Evolutionary conservation across 495 filamentous ascomycete species (phyloP), one percentile per base, ranked within the genome.

Genomic region (Articulospora tetracladia): DNA sequence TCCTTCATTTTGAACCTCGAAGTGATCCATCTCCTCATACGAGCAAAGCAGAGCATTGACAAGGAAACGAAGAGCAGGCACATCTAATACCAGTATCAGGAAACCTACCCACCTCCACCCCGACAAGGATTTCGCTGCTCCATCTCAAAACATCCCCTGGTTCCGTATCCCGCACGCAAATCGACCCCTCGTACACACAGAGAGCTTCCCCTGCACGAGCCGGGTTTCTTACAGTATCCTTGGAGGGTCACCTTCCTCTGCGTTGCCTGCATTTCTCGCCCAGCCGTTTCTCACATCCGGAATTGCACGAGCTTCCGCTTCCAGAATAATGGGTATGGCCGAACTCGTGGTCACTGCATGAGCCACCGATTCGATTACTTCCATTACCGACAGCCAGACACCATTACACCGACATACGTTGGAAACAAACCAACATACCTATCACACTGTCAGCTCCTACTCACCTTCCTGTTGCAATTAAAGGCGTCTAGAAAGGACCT

Each of bases 281-380:
- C 44, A 53, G 55, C 62, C 59, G 54, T 57, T 53, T 59, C 19
- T 22, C 32, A 41, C 59, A 58, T 39, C 52, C 53, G 60, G 30
- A 24, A 53, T 59, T 61, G 61, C 59, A 60, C 46, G 57, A 64
- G 56, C 58, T 64, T 55, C 61, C 56, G 55, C 58, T 62, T 64
- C 65, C 65, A 68, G 65, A 68, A 64, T 58, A 60, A 63, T 68
- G 61, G 61, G 56, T 60, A 57, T 60, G 59, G 55, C 32, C 52
- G 59, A 60, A 61, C 44, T 65, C 27, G 28, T 55, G 58, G 61
- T 49, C 58, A 62, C 48, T 20, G 65, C 62, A 62, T 64, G 62
- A 68, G 58, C 61, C 65, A 67, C 63, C 54, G 12, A 17, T 56
- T 53, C 53, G 17, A 34, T 57, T 55, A 7, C n/a, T 39, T 63